Base-by-base conservation (phyloP, 2,329 filamentous ascomycete species). In the Colletotrichum ledebouriae region DNA sequence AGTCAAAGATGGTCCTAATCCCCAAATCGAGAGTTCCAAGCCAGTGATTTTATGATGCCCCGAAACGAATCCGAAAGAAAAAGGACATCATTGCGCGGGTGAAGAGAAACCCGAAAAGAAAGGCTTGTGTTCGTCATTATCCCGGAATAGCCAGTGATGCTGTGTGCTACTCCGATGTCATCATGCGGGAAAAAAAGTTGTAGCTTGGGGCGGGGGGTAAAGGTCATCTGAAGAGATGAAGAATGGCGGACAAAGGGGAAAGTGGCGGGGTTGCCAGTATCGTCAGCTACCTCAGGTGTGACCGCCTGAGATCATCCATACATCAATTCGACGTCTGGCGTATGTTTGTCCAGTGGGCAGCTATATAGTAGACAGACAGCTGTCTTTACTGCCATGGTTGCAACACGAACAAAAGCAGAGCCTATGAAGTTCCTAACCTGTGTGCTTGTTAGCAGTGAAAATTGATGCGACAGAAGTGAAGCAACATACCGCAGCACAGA, bases 401-500 rank as follows among this genome's bases (percentile, higher is more conserved):
- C 63, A 70, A 66, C 59, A 52, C 60, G 60, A 65, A 52, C 59
- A 59, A 64, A 44, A 57, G 39, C 57, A 69, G 57, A 52, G 63
- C 44, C 41, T 53, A 61, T 41, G 37, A 39, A 12, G 66, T 34
- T 34, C 41, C 70, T 71, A 70, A 53, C 59, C 63, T 70, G 25
- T 13, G n/a, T 12, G 1, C 9, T 44, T 12, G 57, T 71, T 17
- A 71, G 68, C 25, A 11, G n/a, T 17, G 20, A 22, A 37, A 17
- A 10, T 34, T 13, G 5, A 37, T 6, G 5, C 11, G 37, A n/a
- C 2, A 10, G 4, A 3, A 6, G 11, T 4, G 3, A 22, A 4
- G 53, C 67, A 63, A 73, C 76, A 73, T 76, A 78, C 93, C 93
- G 82, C 95, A 98, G 89, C 95, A 98, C 67, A 98, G 85, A 69